phyloP scores from a whole-genome alignment of 1,284 basidiomycete species.

The Kalmanozyma brasiliensis region DNA sequence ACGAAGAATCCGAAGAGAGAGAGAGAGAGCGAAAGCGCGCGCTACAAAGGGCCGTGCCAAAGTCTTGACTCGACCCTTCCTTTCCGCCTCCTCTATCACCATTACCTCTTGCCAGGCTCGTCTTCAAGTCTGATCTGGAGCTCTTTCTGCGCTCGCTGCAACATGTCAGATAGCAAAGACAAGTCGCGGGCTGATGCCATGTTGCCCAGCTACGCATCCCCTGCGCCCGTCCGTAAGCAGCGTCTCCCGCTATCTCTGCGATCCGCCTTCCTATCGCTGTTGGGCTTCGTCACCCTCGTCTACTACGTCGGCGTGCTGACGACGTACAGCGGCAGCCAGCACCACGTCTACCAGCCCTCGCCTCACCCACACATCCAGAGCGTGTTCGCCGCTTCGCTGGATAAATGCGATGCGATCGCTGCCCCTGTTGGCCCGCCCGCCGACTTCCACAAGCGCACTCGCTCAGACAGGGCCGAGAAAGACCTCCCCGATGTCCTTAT shows the following conservation, averaged over 20 bases:
- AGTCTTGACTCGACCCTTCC: background rate
- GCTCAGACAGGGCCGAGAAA: slow-evolving; percentile 78
- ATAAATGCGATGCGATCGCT: slow-evolving; percentile 34
- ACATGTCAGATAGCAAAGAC: slow-evolving; percentile 17
- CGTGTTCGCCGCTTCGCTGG: slow-evolving; percentile 30
- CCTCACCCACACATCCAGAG: slow-evolving; percentile 29
- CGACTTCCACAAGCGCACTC: slow-evolving; percentile 73
- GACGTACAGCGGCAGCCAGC: slow-evolving; percentile 15
- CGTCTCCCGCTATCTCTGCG: slow-evolving; percentile 15
- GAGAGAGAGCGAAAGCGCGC: slow-evolving; percentile 1
- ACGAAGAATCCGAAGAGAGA: background rate
- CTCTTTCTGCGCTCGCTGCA: background rate
- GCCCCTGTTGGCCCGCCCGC: slow-evolving; percentile 70
- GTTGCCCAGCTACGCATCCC: slow-evolving; percentile 28
- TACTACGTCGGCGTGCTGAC: slow-evolving; percentile 28
- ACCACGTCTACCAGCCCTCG: slow-evolving; percentile 42
- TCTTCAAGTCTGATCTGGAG: background rate
- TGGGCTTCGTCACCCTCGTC: slow-evolving; percentile 25
- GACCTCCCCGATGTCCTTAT: slow-evolving; percentile 75
- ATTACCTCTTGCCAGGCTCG: slow-evolving; percentile 9
- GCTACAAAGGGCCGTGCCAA: background rate
- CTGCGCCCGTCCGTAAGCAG: slow-evolving; percentile 14
- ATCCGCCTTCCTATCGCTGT: slow-evolving; percentile 23
- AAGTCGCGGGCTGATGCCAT: slow-evolving; percentile 14
- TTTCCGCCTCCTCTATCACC: background rate